phyloP scores from a whole-genome alignment of 139 green algal genomes.

The Micractinium conductrix region DNA sequence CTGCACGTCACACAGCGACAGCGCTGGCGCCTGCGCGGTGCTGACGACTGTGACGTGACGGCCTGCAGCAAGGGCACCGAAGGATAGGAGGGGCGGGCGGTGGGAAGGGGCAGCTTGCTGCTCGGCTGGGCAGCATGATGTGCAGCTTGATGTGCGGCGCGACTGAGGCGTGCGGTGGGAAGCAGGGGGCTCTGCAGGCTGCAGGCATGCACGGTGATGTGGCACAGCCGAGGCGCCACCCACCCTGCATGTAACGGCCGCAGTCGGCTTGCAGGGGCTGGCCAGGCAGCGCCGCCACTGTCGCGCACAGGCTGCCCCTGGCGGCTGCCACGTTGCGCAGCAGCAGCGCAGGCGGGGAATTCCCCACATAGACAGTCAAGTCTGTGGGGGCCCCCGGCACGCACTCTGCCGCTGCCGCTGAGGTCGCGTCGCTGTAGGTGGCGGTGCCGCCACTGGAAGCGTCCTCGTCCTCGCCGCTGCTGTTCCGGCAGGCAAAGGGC shows the following conservation, averaged over 20 bases:
- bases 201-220: too few relatives aligned
- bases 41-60: not conserved
- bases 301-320: slow-evolving; percentile 7
- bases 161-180: too few relatives aligned
- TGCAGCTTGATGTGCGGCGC: too few relatives aligned
- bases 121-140: too few relatives aligned
- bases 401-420: not conserved
- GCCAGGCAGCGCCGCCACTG: not conserved
- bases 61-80: not conserved
- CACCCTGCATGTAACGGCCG: slow-evolving; percentile 13
- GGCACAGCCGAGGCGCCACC: not conserved
- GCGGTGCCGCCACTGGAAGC: not conserved
- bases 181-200: too few relatives aligned
- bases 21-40: not conserved
- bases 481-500: slow-evolving; percentile 12
- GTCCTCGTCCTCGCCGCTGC: too few relatives aligned
- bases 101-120: too few relatives aligned
- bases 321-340: not conserved
- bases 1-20: slow-evolving; percentile 32
- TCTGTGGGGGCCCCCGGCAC: not conserved
- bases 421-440: not conserved
- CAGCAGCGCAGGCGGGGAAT: not conserved
- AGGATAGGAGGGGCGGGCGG: too few relatives aligned
- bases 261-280: slow-evolving; percentile 15
- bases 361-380: not conserved